These are phyloP conservation scores for Starmerella sirachaensis DNA, from an alignment of 805 yeast species.

Conservation along the genomic window DNA sequence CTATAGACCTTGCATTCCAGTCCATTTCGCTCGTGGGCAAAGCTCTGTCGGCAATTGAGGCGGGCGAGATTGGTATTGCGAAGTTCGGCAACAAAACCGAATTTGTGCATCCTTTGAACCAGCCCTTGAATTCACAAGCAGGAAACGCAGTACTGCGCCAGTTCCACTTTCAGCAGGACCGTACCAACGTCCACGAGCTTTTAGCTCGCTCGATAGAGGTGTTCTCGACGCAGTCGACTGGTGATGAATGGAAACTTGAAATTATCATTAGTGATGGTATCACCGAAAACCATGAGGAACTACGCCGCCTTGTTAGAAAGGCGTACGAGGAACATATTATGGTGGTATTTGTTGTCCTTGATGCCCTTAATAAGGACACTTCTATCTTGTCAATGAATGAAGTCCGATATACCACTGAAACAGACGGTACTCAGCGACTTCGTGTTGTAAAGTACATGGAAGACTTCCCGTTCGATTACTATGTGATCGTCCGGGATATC, in stretches of 20 bases:
- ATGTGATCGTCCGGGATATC: constrained; percentile 83
- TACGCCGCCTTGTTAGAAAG: constrained; percentile 72
- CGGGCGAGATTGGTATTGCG: constrained; percentile 84
- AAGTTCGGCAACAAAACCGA: constrained; percentile 76
- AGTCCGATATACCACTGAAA: constrained; percentile 60
- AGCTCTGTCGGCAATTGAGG: constrained; percentile 84
- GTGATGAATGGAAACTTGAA: constrained; percentile 75
- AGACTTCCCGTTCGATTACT: constrained; percentile 92
- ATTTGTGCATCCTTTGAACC: constrained; percentile 81
- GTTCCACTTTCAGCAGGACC: constrained; percentile 81
- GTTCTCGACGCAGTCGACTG: constrained; percentile 45
- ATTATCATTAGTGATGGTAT: constrained; percentile 93
- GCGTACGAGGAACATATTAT: constrained; percentile 88
- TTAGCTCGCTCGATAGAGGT: constrained; percentile 60
- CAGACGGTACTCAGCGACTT: constrained; percentile 55
- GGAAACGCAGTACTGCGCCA: constrained; percentile 77
- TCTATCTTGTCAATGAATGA: constrained; percentile 92
- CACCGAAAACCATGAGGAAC: constrained; percentile 82
- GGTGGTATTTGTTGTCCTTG: constrained; percentile 89
- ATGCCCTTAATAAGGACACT: constrained; percentile 57
- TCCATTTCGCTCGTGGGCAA: constrained; percentile 87
- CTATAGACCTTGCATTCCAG: constrained; percentile 86
- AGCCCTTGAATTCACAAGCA: constrained; percentile 68
- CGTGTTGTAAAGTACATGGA: constrained; percentile 78
- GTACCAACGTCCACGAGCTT: constrained; percentile 70